Evolutionary conservation across 176 grass and related monocot species (phyloP), one percentile per base, ranked within the genome.

Genomic region (Chrysopogon serrulatus): DNA sequence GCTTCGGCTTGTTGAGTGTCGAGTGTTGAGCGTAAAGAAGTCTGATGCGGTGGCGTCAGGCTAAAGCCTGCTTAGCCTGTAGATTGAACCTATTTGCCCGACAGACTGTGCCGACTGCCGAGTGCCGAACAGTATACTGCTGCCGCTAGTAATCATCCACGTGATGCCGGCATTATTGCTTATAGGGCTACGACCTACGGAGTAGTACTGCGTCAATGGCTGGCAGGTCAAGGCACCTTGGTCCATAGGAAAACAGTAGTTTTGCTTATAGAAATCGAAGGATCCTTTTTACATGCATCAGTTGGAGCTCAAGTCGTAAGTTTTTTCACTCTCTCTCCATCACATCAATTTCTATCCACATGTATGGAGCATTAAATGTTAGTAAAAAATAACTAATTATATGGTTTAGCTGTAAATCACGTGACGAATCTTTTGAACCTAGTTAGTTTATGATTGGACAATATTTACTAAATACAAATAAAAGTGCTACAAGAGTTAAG

Each of bases 151-250:
- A 57, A 24, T 24, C 53, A 2, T 48, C 69, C 17, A n/a, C 70
- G 68, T 68, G 81, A 74, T 48, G 54, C 27, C 59, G 31, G 28
- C 31, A 71, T 73, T 62, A 82, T 59, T 82, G 80, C 28, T 61
- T 73, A 83, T 68, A 24, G 54, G 26, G 19, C 40, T 35, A 21
- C 51, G 69, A 12, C 7, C 54, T 35, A 21, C 65, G 43, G n/a
- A n/a, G n/a, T n/a, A n/a, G n/a, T n/a, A n/a, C n/a, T n/a, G 51
- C 71, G 8, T 45, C 34, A 35, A 44, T 62, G 24, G n/a, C 66
- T 15, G 79, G 26, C 66, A 31, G 35, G 66, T 81, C 65, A 69
- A 71, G 0, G 35, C 40, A 13, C 11, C 24, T 62, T 47, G 54
- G 39, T 43, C 39, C 27, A 28, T 18, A 3, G n/a, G 31, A 26